Evolutionary conservation across 371 early-diverging fungal genomes (phyloP).

Genomic region (Syncephalastrum monosporum): DNA sequence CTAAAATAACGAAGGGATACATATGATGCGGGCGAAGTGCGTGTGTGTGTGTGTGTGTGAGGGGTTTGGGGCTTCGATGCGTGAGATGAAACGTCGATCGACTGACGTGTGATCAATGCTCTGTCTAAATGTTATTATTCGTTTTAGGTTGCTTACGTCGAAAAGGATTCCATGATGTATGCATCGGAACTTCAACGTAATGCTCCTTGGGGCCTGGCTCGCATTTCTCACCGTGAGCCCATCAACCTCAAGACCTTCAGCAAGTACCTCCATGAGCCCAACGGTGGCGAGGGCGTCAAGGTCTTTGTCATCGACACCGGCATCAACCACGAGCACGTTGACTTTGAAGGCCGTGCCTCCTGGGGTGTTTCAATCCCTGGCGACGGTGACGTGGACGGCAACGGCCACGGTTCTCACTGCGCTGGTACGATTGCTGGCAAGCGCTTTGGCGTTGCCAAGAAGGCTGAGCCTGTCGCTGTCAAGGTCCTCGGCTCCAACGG

Average conservation of each 20-base stretch:
- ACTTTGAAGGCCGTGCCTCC: constrained; percentile 82
- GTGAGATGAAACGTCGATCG: background rate
- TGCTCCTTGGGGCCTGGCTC: constrained; percentile 92
- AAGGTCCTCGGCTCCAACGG: constrained; percentile 90
- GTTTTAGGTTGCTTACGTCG: constrained; percentile 79
- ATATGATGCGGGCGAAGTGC: background rate
- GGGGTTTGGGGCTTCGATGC: background rate
- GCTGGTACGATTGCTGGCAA: constrained; percentile 93
- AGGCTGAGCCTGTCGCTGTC: constrained; percentile 86
- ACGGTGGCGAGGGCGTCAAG: constrained; percentile 78
- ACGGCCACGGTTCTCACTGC: constrained; percentile 91
- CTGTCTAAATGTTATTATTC: background rate
- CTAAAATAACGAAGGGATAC: background rate
- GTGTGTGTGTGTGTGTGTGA: too few species aligned
- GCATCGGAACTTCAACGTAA: constrained; percentile 65
- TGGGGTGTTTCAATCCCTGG: constrained; percentile 74
- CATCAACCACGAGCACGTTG: constrained; percentile 72
- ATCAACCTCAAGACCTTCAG: constrained; percentile 67
- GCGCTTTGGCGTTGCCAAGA: constrained; percentile 91
- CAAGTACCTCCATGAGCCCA: constrained; percentile 72
- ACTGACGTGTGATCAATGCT: background rate
- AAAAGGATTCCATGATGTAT: constrained; percentile 83
- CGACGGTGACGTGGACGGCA: constrained; percentile 72
- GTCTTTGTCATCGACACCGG: constrained; percentile 92
- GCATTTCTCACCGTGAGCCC: constrained; percentile 76